Percentiles rank a stretch among this genome's conserved stretches.
These are phyloP conservation scores for Trypanosoma boissoni DNA, from an alignment of 208 protist species.

Conservation along the genomic window DNA sequence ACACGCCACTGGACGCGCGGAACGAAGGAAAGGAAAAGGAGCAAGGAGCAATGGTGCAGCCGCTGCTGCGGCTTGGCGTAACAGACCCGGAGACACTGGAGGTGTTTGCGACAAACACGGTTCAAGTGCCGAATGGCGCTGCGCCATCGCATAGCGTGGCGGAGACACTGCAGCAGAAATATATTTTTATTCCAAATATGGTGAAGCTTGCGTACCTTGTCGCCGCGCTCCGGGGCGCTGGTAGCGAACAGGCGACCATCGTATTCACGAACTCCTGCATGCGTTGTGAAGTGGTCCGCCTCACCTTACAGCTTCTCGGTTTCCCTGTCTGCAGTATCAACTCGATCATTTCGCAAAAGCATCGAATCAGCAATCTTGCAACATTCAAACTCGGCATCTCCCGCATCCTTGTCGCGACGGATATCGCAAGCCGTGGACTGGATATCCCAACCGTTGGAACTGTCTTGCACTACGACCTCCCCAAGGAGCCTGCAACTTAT, in stretches of 20 bases:
- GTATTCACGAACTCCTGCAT: constrained; percentile 86
- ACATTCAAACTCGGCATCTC: constrained; percentile 94
- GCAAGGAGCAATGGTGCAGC: constrained; percentile 3
- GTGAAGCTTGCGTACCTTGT: constrained; percentile 85
- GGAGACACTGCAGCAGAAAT: constrained; percentile 46
- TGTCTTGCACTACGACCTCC: constrained; percentile 98
- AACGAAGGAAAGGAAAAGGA: too few species aligned
- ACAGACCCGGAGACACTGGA: constrained; percentile 20
- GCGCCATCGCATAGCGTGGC: constrained; percentile 31
- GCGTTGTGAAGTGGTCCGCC: constrained; percentile 81
- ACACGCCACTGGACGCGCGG: too few species aligned
- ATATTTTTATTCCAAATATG: constrained; percentile 80
- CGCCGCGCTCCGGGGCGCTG: constrained; percentile 49
- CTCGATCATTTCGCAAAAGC: constrained; percentile 96
- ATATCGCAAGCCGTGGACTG: constrained; percentile 94
- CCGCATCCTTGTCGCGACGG: constrained; percentile 89
- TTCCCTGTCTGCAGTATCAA: constrained; percentile 97
- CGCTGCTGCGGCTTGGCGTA: constrained; percentile 45
- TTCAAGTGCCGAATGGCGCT: neutral
- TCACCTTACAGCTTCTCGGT: constrained; percentile 84
- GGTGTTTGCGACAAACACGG: constrained; percentile 26
- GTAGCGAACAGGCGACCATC: constrained; percentile 70
- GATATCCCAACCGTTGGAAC: constrained; percentile 96
- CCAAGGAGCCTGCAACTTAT: constrained; percentile 94
- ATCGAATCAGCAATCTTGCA: constrained; percentile 96